Evolutionary conservation across 208 protist species (phyloP), one percentile per base, ranked within the genome.

Genomic region (Crithidia thermophila): DNA sequence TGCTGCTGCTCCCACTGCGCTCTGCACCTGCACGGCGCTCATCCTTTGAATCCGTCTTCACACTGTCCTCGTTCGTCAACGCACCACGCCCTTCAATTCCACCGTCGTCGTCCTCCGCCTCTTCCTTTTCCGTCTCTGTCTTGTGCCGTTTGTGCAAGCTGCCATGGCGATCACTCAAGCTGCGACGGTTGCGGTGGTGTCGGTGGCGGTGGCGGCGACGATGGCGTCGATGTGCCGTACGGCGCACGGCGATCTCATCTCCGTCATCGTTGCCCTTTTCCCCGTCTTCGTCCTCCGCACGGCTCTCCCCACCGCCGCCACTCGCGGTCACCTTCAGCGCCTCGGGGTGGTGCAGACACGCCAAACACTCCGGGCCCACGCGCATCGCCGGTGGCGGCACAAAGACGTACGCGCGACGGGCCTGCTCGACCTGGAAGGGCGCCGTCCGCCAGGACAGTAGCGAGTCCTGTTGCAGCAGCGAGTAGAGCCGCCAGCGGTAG

Each of bases 401-500:
- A 74, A 81, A 91, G 23, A 90, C 85, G 52, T 85, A 85, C 23
- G 85, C 84, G 18, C 72, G 82, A 21, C 68, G 68, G 14, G 68
- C 68, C 9, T 42, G 50, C 67, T 91, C 85, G 14, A 95, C 81
- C 71, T 91, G 84, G 62, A 88, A 95, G 21, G 85, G 83, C 58
- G 82, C 72, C 4, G 83, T 85, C 8, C 90, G 82, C 87, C 90
- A 95, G 25, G 61, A 40, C 3, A 82, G 31, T 27, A 92, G 57
- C 3, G 71, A 84, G 62, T 93, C 90, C 16, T 86, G 87, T 59
- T 95, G 87, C 36, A 95, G 69, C 18, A 93, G 64, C 13, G 90
- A 90, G 77, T 92, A 95, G 16, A 95, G 67, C 10, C 87, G 75
- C 87, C 90, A 95, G 60, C 90, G 87, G 77, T 95, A 95, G 78